Evolutionary conservation across 495 filamentous ascomycete genomes (phyloP).

Genomic region (Penicillium arizonense): DNA sequence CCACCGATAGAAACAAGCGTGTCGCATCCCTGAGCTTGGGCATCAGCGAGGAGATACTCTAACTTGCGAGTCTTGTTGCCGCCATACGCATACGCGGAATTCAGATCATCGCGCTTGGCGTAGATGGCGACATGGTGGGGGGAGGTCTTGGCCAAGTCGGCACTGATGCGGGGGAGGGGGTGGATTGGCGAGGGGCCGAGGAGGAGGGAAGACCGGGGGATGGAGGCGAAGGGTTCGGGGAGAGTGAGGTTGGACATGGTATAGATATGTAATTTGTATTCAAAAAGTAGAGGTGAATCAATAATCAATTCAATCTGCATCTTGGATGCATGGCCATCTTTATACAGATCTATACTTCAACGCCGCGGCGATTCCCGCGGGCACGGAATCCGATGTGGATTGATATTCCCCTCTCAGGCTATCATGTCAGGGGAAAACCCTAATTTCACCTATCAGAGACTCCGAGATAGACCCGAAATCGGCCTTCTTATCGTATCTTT

Average conservation of each 20-base stretch:
- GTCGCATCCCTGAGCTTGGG: conserved; percentile 48
- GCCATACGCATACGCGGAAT: conserved; percentile 60
- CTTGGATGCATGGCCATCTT: neutral
- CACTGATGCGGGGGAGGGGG: conserved; percentile 54
- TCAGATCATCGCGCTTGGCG: conserved; percentile 64
- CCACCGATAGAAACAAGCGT: conserved; percentile 64
- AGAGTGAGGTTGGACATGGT: conserved; percentile 28
- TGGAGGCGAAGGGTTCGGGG: conserved; percentile 56
- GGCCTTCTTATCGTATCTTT: conserved; percentile 9
- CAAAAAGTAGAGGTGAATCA: neutral
- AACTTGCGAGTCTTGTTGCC: conserved; percentile 68
- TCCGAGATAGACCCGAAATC: conserved; percentile 7
- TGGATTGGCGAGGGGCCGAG: conserved; percentile 62
- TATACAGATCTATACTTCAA: neutral
- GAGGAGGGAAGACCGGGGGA: conserved; percentile 52
- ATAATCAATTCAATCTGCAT: neutral
- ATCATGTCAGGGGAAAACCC: too few species aligned
- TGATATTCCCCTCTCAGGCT: neutral
- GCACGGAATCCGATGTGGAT: neutral
- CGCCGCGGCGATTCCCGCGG: conserved; percentile 3
- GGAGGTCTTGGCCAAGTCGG: conserved; percentile 47
- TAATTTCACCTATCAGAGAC: too few species aligned
- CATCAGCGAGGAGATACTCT: conserved; percentile 60
- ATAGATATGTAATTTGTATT: neutral
- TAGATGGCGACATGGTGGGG: conserved; percentile 46